Percentiles rank a stretch among this genome's conserved stretches.
phyloP scores from a whole-genome alignment of 805 yeast genomes.

The Pichia scutulata region DNA sequence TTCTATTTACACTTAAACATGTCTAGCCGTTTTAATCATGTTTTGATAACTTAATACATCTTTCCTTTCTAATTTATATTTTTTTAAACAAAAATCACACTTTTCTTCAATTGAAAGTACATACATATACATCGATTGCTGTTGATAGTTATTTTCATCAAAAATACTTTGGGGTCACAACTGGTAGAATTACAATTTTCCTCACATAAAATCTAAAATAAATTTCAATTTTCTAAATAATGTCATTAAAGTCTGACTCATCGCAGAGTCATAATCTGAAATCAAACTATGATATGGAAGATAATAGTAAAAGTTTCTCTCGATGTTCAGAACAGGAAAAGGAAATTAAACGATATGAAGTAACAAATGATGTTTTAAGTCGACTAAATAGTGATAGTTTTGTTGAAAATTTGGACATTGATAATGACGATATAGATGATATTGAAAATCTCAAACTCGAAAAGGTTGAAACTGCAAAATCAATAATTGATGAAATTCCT shows the following conservation, averaged over 20 bases:
- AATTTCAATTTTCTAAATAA: too few species aligned
- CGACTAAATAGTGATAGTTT: too few species aligned
- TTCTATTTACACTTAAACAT: neutral
- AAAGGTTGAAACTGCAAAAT: slow-evolving; percentile 4
- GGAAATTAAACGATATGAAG: neutral
- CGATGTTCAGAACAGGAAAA: neutral
- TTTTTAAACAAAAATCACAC: too few species aligned
- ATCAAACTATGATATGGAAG: neutral
- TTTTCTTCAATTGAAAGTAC: too few species aligned
- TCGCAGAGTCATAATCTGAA: neutral
- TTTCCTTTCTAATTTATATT: too few species aligned
- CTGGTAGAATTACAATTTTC: too few species aligned
- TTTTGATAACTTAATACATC: too few species aligned
- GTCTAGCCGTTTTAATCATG: too few species aligned
- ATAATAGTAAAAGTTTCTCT: neutral
- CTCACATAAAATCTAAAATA: too few species aligned
- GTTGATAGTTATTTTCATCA: too few species aligned
- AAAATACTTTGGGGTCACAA: too few species aligned
- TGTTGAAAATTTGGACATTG: neutral
- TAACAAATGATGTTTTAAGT: neutral
- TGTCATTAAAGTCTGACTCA: neutral
- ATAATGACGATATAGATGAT: neutral
- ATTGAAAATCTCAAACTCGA: neutral
- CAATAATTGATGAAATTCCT: slow-evolving; percentile 28
- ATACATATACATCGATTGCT: too few species aligned